These are phyloP conservation scores for Ceratopteris richardii DNA, from an alignment of 75 land plant species.

Conservation along the genomic window DNA sequence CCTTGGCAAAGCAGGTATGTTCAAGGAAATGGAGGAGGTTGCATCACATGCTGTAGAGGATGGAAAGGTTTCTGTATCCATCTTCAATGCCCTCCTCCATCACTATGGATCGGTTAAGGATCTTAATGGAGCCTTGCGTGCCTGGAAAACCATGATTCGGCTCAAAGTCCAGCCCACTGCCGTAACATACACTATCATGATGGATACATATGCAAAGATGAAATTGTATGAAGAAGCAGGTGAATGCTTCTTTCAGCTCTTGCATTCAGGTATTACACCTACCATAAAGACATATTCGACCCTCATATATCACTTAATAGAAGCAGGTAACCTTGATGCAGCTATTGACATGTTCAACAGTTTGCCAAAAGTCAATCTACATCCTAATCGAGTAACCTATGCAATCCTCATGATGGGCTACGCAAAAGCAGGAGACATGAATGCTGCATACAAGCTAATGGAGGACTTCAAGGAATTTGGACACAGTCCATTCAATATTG, in stretches of 20 bases:
- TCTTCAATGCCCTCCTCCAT: neutral
- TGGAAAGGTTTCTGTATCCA: neutral
- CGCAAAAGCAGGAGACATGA: conserved; percentile 12
- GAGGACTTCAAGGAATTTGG: conserved; percentile 14
- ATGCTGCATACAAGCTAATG: neutral
- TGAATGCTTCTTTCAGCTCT: neutral
- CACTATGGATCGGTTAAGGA: neutral
- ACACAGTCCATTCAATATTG: neutral
- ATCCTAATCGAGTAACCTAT: conserved; percentile 15
- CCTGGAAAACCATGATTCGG: neutral
- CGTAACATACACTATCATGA: neutral
- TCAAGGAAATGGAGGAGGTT: conserved; percentile 1
- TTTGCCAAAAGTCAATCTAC: conserved; percentile 6
- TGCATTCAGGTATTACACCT: neutral
- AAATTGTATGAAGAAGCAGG: conserved; percentile 5
- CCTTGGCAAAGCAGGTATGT: neutral
- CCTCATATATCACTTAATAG: conserved; percentile 3
- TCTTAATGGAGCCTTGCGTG: neutral
- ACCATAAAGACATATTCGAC: neutral
- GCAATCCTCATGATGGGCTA: conserved; percentile 12
- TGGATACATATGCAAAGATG: neutral
- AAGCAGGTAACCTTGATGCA: conserved; percentile 25
- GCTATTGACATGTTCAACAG: conserved; percentile 14
- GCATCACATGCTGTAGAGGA: neutral
- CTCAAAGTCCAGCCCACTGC: neutral